Conservation (phyloP, 164 flowering plant species). For the Berberis thunbergii region DNA sequence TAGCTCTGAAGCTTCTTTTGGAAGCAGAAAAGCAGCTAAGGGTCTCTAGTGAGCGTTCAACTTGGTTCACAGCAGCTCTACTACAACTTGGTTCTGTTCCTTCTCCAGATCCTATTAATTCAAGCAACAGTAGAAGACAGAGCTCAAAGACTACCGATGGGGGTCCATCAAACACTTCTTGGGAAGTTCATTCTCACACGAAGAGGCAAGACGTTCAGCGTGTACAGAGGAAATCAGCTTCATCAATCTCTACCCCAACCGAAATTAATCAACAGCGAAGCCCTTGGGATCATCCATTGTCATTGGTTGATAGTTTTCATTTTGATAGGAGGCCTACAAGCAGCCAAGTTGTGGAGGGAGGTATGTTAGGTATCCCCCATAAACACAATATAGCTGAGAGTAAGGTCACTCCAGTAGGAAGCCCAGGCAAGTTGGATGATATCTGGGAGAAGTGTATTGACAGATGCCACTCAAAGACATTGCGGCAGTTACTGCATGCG, state of each 20-base stretch:
- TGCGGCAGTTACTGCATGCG: slow-evolving; percentile 58
- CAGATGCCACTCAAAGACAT: slow-evolving; percentile 83
- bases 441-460: slow-evolving; percentile 75
- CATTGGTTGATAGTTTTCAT: slow-evolving; percentile 19
- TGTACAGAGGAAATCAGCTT: slow-evolving; percentile 27
- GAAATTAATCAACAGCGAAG: slow-evolving; percentile 21
- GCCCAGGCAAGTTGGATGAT: slow-evolving; percentile 41
- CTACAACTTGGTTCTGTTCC: slow-evolving; percentile 79
- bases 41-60: slow-evolving; percentile 74
- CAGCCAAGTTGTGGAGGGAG: slow-evolving; percentile 20
- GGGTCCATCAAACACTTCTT: slow-evolving; percentile 45
- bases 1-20: slow-evolving; percentile 81
- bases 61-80: slow-evolving; percentile 94
- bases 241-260: slow-evolving; percentile 29
- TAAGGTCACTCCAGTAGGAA: slow-evolving; percentile 20
- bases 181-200: slow-evolving; percentile 29
- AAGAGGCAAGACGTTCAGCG: slow-evolving; percentile 28
- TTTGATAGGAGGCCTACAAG: slow-evolving; percentile 22
- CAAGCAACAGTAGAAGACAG: slow-evolving; percentile 64
- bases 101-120: slow-evolving; percentile 46
- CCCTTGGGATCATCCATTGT: slow-evolving; percentile 21
- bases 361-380: slow-evolving; percentile 23
- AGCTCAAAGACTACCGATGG: slow-evolving; percentile 64
- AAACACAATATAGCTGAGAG: slow-evolving; percentile 19
- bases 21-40: slow-evolving; percentile 98